A percentile compares a stretch with the other conserved stretches of the same genome.
These are phyloP conservation scores for Phytophthora sp. DNA, from an alignment of 352 stramenopile species.

Conservation along the genomic window DNA sequence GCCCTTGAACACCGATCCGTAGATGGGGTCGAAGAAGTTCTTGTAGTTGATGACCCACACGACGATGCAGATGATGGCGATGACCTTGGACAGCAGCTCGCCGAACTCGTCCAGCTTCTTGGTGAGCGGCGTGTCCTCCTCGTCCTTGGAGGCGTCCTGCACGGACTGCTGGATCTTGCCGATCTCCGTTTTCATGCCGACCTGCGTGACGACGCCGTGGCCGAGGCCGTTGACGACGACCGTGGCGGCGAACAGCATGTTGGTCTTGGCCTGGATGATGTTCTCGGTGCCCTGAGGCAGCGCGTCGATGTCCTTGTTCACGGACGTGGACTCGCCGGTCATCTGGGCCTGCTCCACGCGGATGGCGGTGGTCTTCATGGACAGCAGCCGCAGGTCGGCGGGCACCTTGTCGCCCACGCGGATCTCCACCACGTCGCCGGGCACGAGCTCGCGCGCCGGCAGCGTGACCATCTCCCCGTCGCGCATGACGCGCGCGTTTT, in stretches of 20 bases:
- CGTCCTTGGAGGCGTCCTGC: constrained; percentile 92
- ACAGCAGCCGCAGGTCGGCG: constrained; percentile 95
- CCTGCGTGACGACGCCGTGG: constrained; percentile 93
- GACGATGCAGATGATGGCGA: constrained; percentile 97
- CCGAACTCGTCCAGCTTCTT: constrained; percentile 99
- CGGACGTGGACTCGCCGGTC: constrained; percentile 95
- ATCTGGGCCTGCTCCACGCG: constrained; percentile 96
- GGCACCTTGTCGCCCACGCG: constrained; percentile 97
- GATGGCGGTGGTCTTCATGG: constrained; percentile 95
- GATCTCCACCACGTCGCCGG: constrained; percentile 97
- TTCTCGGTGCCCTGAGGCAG: constrained; percentile 71
- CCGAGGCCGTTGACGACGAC: constrained; percentile 97
- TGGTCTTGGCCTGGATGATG: constrained; percentile 92
- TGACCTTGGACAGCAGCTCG: constrained; percentile 95
- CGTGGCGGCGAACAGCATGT: constrained; percentile 98
- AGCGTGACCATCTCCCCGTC: constrained; percentile 88
- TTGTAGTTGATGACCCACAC: constrained; percentile 98
- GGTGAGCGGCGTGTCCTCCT: constrained; percentile 96
- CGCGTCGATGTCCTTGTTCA: constrained; percentile 92
- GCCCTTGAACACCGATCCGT: constrained; percentile 93
- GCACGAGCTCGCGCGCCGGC: constrained; percentile 92
- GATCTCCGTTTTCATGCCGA: constrained; percentile 99
- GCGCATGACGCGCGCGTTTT: constrained; percentile 89
- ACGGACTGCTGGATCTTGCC: constrained; percentile 97
- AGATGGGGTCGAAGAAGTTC: constrained; percentile 94